Evolutionary conservation across 345 rosid species (phyloP).

Genomic region (Boechera stricta): DNA sequence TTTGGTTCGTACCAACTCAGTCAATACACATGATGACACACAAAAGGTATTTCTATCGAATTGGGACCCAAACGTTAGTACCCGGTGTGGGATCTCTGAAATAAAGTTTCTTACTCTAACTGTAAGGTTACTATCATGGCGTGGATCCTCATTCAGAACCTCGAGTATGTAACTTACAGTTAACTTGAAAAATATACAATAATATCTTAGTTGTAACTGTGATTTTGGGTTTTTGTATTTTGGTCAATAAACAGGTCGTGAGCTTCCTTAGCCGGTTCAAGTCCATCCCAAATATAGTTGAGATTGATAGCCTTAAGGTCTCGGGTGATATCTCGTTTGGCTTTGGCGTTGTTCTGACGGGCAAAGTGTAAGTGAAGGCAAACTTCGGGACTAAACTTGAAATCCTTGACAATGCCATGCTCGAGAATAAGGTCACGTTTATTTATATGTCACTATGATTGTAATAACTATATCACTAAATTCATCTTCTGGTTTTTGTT

Average conservation of each 20-base stretch:
- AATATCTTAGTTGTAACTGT: background rate
- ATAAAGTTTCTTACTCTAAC: background rate
- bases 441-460: no score
- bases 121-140: background rate
- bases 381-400: constrained; percentile 73
- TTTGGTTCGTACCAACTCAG: constrained; percentile 91
- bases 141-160: background rate
- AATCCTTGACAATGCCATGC: constrained; percentile 65
- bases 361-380: constrained; percentile 66
- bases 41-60: constrained; percentile 80
- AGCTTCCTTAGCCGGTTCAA: constrained; percentile 84
- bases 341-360: constrained; percentile 65
- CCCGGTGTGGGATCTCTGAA: background rate
- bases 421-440: constrained; percentile 69
- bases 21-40: constrained; percentile 96
- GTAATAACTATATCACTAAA: background rate
- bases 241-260: constrained; percentile 56
- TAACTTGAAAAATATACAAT: background rate
- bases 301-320: constrained; percentile 84
- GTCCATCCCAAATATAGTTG: constrained; percentile 87
- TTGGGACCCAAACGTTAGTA: constrained; percentile 57
- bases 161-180: background rate
- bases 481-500: constrained; percentile 12
- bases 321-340: constrained; percentile 93
- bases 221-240: background rate